Base-by-base conservation (phyloP, 768 basidiomycete species). In the Podaxis rugospora region DNA sequence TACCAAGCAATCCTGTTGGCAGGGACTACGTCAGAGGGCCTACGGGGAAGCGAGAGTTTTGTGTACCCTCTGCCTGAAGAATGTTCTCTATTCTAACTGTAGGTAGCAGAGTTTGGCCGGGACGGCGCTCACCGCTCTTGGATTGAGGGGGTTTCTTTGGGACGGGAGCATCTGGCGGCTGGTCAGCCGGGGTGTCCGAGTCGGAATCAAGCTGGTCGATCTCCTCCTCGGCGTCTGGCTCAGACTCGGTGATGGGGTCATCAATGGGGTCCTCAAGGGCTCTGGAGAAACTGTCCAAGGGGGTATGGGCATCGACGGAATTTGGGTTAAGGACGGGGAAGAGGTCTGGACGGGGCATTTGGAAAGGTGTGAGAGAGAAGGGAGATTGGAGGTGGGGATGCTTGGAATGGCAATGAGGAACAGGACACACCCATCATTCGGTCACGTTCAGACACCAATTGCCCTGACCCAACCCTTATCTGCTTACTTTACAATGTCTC, bases 31-130 rank as follows among this genome's bases (percentile, higher is more conserved):
- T 63, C 23, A 14, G 53, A 42, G 14, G 39, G 21, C 16, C 16
- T 9, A 27, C 51, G 21, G 47, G 37, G 27, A 37, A 59, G 37
- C 9, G 16, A 51, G 13, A 47, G 47, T 36, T 23, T 51, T 27
- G 75, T 81, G 51, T 70, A 86, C 90, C 89, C 63, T 93, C 90
- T 11, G 89, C 86, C 67, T 92, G 85, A 44, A 92, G 77, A 66
- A 93, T 92, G 68, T 83, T 87, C 72, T 93, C 89, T 42, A 95
- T 71, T 64, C 84, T 82, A 40, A 81, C 71, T 37, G 83, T 75
- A 14, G 92, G 91, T 36, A 93, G 74, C 2, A 89, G 72, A 4
- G 84, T 86, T 49, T 88, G 83, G 25, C 90, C 92, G 0, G 83
- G 84, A 23, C 77, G 72, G 64, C 88, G 85, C 57, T 74, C 74